phyloP scores from a whole-genome alignment of 257 asterid species.

The Forsythia viridissima region DNA sequence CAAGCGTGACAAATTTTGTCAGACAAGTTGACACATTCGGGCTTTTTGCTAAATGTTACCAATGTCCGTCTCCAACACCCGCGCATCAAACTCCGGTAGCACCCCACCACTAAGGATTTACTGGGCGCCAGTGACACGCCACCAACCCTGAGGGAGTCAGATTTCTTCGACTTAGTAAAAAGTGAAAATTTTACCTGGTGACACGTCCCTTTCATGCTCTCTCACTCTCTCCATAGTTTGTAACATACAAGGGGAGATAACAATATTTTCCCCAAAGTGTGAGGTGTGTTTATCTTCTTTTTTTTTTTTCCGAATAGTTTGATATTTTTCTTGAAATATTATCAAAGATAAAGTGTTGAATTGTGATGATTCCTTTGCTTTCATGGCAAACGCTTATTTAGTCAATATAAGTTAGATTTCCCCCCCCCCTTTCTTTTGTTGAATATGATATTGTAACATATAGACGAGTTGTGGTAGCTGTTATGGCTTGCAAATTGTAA shows the following conservation, averaged over 20 bases:
- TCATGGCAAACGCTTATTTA: conserved; percentile 29
- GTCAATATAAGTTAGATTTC: conserved; percentile 24
- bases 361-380: conserved; percentile 43
- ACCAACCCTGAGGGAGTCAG: neutral
- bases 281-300: conserved; percentile 29
- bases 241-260: conserved; percentile 42
- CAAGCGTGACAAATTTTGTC: conserved; percentile 72
- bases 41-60: conserved; percentile 80
- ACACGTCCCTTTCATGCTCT: neutral
- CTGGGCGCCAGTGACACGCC: neutral
- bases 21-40: conserved; percentile 74
- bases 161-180: neutral
- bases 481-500: neutral
- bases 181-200: neutral
- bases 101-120: conserved; percentile 29
- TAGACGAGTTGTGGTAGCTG: neutral
- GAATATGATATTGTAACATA: conserved; percentile 14
- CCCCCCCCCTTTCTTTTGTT: neutral
- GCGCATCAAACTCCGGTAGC: conserved; percentile 26
- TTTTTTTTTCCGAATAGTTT: neutral
- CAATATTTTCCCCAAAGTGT: conserved; percentile 31
- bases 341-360: conserved; percentile 38
- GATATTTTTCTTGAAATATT: conserved; percentile 24
- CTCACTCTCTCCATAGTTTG: conserved; percentile 20
- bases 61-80: conserved; percentile 56